Evolutionary conservation across 2,329 filamentous ascomycete species (phyloP).

Genomic region (Aspergillus sp.): DNA sequence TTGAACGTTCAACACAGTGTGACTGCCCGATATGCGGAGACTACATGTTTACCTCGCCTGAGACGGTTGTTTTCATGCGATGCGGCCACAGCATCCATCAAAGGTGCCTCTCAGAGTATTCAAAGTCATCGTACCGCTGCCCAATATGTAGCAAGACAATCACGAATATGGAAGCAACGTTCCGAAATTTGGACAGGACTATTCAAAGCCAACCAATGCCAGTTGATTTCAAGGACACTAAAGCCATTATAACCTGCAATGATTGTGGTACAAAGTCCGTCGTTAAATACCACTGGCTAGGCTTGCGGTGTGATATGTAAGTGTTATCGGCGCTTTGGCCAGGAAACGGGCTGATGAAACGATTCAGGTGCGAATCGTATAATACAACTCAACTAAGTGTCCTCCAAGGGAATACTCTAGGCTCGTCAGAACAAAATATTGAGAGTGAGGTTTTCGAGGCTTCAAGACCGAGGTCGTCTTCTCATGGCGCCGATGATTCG

Average conservation of each 20-base stretch:
- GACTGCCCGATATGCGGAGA: slow-evolving; percentile 97
- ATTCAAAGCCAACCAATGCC: slow-evolving; percentile 94
- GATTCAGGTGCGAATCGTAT: slow-evolving; percentile 45
- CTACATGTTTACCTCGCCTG: slow-evolving; percentile 90
- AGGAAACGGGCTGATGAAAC: slow-evolving; percentile 11
- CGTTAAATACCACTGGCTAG: slow-evolving; percentile 90
- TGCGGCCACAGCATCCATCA: slow-evolving; percentile 96
- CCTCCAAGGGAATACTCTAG: slow-evolving; percentile 32
- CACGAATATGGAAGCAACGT: slow-evolving; percentile 96
- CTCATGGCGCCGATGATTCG: slow-evolving; percentile 27
- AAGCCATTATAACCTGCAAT: slow-evolving; percentile 86
- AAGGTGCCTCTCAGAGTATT: slow-evolving; percentile 83
- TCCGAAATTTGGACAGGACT: slow-evolving; percentile 83
- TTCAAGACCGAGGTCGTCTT: slow-evolving; percentile 27
- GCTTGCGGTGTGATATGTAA: slow-evolving; percentile 74
- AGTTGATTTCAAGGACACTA: slow-evolving; percentile 72
- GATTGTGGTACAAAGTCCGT: slow-evolving; percentile 88
- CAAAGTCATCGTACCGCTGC: slow-evolving; percentile 89
- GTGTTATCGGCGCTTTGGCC: slow-evolving; percentile 13
- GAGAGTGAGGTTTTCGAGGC: slow-evolving; percentile 17
- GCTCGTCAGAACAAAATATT: slow-evolving; percentile 25
- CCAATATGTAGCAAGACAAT: slow-evolving; percentile 95
- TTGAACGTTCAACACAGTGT: slow-evolving; percentile 90
- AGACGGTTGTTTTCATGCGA: slow-evolving; percentile 86
- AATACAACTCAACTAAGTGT: slow-evolving; percentile 47